Evolutionary conservation across 371 early-diverging fungal species (phyloP), one percentile per base, ranked within the genome.

Genomic region (Lichtheimia ramosa): DNA sequence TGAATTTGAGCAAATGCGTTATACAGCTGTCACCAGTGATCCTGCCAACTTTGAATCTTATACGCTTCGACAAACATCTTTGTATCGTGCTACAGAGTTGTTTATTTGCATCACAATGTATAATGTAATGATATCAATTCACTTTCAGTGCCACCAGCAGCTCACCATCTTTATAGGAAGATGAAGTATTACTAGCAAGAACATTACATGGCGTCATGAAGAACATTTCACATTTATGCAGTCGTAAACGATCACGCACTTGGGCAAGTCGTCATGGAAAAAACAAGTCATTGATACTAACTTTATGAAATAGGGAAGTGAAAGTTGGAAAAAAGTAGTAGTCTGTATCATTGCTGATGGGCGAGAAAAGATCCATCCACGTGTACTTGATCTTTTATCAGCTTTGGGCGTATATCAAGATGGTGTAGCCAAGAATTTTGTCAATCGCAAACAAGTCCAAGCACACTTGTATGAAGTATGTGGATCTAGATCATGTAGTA

Each of bases 351-450:
- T 92, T 27, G 82, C 92, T 5, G 94, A 91, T 60, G 92, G 91
- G 27, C 84, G 91, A 60, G 57, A 75, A 61, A 90, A 88, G 65
- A 82, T 93, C 54, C 82, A 92, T 61, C 83, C 84, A 24, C 86
- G 89, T 18, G 89, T 89, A 1, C 80, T 94, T n/a, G 83, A 87
- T 24, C 85, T 91, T 54, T 81, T 96, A 34, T 93, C 92, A 28
- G 78, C 91, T 58, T 82, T 95, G 81, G 97, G 97, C 5, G 85
- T 87, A 13, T 96, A 91, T 73, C 96, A 95, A 79, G 94, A 96
- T 51, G 96, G 94, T 14, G 82, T 96, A 20, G 89, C 89, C 64
- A 88, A 88, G 61, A 85, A 82, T 58, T 55, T 75, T 5, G 84
- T 91, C 40, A 79, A 81, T 18, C 76, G 74, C 40, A 71, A 75